A percentile compares a stretch with the other conserved stretches of the same genome.
phyloP scores from a whole-genome alignment of 2,329 filamentous ascomycete species.

The Chalara sp. region DNA sequence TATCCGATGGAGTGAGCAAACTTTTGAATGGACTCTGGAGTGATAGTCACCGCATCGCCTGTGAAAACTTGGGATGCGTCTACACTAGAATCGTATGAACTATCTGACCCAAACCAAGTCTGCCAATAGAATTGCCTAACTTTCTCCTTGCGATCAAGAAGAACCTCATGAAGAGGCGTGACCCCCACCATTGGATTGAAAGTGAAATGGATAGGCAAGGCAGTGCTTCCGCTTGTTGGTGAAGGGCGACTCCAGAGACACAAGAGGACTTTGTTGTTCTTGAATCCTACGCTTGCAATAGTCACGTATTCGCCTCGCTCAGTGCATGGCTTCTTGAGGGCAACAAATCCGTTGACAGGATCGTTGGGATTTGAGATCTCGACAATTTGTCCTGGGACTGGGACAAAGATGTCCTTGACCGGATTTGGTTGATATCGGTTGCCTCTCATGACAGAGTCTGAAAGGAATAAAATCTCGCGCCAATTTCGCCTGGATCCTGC shows the following conservation, averaged over 20 bases:
- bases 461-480: neutral
- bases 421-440: neutral
- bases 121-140: constrained; percentile 99
- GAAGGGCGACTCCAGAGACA: neutral
- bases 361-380: neutral
- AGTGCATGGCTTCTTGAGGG: neutral
- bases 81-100: neutral
- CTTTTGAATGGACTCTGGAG: neutral
- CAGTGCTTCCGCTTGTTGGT: neutral
- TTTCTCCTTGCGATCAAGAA: constrained; percentile 87
- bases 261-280: neutral
- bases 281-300: neutral
- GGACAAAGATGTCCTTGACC: neutral
- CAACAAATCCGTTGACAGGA: neutral
- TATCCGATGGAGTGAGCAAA: neutral
- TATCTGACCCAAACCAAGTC: constrained; percentile 70
- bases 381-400: neutral
- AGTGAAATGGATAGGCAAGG: constrained; percentile 59
- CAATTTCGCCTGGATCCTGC: neutral
- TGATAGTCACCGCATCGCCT: neutral
- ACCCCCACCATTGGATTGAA: constrained; percentile 70
- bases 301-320: neutral
- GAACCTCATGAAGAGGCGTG: constrained; percentile 65
- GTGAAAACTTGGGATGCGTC: neutral
- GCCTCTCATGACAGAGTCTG: neutral